Evolutionary conservation across 768 basidiomycete species (phyloP), one percentile per base, ranked within the genome.

Genomic region (Albatrellus ellisii): DNA sequence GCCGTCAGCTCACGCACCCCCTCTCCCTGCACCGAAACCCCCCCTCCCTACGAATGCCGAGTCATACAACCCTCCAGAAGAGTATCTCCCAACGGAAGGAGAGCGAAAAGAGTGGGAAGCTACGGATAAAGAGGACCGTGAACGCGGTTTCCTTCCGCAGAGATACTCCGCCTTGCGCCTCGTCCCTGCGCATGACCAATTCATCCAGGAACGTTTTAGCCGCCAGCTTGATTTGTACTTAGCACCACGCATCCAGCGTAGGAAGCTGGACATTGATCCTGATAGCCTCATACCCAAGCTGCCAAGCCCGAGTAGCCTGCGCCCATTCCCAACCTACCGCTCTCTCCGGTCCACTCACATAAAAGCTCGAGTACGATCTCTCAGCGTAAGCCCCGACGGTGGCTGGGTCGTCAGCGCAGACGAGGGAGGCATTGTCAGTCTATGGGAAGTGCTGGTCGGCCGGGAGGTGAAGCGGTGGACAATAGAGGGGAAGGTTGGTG

Each of bases 11-110:
- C 80, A 85, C 50, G 69, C 83, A 1, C 89, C 95, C 42, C 88
- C 90, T 24, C 77, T 91, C 47, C 85, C 92, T 25, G 92, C 95
- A 9, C 95, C 95, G 1, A 95, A 97, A 60, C 75, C 77, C 2
- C 71, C 73, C 12, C 76, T 95, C 1, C 95, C 95, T 2, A 86
- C 79, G 10, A 84, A 97, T 51, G 77, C 82, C n/a, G 92, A 98
- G 62, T 98, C 94, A 0, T 99, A 98, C 60, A 99, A 99, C 57
- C 95, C 95, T 25, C 95, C 95, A 5, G 88, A 80, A 54, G 95
- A 99, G 64, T 97, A 98, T 59, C 70, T 99, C 6, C 88, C 86
- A 4, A 80, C 84, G 1, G 77, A 79, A 39, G 72, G 74, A 47
- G 94, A 97, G 59, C 75, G 73, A 43, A 72, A 77, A 48, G 73